Percentiles rank a stretch among this genome's conserved stretches.
Conservation (phyloP, 2,329 filamentous ascomycete genomes). For the Huntiella bhutanensis region DNA sequence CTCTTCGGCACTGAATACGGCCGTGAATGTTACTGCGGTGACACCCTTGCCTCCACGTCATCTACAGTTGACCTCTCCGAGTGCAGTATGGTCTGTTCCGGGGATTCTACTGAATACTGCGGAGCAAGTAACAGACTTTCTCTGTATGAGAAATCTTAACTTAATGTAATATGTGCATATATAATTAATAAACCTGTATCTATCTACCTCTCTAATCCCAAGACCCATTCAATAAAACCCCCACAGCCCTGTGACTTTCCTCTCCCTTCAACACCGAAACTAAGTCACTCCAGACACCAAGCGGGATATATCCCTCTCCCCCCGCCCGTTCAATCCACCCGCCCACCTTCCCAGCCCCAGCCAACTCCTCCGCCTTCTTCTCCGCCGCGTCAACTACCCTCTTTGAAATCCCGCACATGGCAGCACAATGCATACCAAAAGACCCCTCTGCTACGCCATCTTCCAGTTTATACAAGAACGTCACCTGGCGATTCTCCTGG, state of each 20-base stretch:
- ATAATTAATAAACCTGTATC: too few relatives aligned
- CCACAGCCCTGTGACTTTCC: too few relatives aligned
- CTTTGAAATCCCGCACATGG: conserved; percentile 85
- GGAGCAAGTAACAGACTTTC: conserved; percentile 22
- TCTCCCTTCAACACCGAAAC: too few relatives aligned
- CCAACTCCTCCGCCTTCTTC: conserved; percentile 76
- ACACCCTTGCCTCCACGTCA: conserved; percentile 16
- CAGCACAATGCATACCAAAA: conserved; percentile 97
- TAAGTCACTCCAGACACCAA: too few relatives aligned
- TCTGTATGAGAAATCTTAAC: conserved; percentile 14
- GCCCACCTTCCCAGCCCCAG: too few relatives aligned
- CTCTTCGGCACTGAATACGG: conserved; percentile 23
- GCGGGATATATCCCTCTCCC: too few relatives aligned
- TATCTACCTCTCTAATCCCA: too few relatives aligned
- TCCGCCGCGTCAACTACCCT: conserved; percentile 76
- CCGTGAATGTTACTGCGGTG: conserved; percentile 22
- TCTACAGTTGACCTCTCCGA: conserved; percentile 17
- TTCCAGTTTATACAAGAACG: conserved; percentile 88
- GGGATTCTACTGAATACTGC: conserved; percentile 21
- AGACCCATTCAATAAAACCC: too few relatives aligned
- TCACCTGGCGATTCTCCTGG: conserved; percentile 65
- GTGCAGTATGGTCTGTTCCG: conserved; percentile 24
- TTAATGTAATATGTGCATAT: too few relatives aligned
- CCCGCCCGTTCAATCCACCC: too few relatives aligned
- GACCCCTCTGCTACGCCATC: conserved; percentile 86